A percentile compares a stretch with the other conserved stretches of the same genome.
phyloP scores from a whole-genome alignment of 2,329 filamentous ascomycete species.

The Bisporella sp. region DNA sequence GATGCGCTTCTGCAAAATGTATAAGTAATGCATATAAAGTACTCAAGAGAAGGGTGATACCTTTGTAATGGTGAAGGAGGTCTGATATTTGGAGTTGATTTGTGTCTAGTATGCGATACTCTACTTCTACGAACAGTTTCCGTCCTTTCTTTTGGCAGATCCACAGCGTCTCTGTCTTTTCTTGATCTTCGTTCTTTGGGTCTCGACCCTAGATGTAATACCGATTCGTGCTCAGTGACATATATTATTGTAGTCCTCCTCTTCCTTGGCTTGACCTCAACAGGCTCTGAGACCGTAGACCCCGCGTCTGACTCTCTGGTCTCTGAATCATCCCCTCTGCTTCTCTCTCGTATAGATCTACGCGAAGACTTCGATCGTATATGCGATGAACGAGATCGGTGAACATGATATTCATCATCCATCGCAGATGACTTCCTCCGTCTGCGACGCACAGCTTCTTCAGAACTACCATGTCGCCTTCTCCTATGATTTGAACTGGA shows the following conservation, averaged over 20 bases:
- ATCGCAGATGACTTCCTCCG: conserved; percentile 12
- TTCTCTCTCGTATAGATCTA: conserved; percentile 14
- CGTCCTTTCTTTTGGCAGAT: conserved; percentile 5
- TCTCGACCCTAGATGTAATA: conserved; percentile 5
- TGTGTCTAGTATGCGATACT: conserved; percentile 14
- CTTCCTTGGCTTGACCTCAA: conserved; percentile 14
- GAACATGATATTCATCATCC: conserved; percentile 15
- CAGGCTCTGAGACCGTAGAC: conserved; percentile 4
- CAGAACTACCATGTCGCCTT: conserved; percentile 12
- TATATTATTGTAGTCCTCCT: conserved; percentile 21
- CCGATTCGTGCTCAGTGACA: conserved; percentile 14
- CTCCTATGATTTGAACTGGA: conserved; percentile 16
- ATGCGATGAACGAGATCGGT: conserved; percentile 10
- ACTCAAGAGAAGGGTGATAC: conserved; percentile 6
- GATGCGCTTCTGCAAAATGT: conserved; percentile 11
- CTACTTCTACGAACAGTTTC: conserved; percentile 14
- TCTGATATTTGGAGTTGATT: conserved; percentile 11
- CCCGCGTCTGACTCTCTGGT: conserved; percentile 16
- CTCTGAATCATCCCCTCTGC: conserved; percentile 15
- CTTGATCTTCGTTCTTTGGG: conserved; percentile 10
- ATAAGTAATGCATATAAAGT: not conserved
- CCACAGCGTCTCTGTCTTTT: conserved; percentile 7
- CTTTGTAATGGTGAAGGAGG: conserved; percentile 18
- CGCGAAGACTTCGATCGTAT: conserved; percentile 8
- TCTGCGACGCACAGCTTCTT: conserved; percentile 16